Conservation (phyloP, 1,284 basidiomycete genomes). For the Papiliotrema flavescens region DNA sequence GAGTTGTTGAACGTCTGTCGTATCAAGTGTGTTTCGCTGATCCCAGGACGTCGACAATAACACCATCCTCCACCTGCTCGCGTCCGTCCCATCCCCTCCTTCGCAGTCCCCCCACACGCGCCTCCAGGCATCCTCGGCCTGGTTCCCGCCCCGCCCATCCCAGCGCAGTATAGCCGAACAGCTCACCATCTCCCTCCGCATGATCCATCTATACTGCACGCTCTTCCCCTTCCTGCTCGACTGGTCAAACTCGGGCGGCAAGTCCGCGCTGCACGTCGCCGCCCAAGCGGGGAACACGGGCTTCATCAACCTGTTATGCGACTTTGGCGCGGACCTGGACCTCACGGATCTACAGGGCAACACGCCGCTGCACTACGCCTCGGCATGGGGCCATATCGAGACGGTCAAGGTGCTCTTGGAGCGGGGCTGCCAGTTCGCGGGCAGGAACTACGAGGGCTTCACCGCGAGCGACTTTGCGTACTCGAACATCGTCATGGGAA, state of each 20-base stretch:
- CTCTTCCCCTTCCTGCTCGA: constrained; percentile 69
- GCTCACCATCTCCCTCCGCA: constrained; percentile 22
- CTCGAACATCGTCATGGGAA: constrained; percentile 51
- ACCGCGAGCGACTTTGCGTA: constrained; percentile 89
- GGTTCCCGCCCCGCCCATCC: constrained; percentile 22
- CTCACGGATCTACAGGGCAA: constrained; percentile 86
- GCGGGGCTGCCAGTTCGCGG: constrained; percentile 73
- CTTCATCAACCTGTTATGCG: constrained; percentile 68
- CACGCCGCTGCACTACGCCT: constrained; percentile 76
- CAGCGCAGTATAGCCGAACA: constrained; percentile 18
- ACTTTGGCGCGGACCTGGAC: constrained; percentile 81
- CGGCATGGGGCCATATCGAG: constrained; percentile 51
- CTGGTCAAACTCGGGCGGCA: constrained; percentile 83
- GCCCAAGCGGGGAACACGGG: constrained; percentile 84
- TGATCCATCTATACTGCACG: constrained; percentile 36
- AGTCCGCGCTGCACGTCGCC: constrained; percentile 83
- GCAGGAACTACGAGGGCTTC: constrained; percentile 84
- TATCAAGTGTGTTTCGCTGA: neutral
- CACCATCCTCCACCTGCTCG: constrained; percentile 81
- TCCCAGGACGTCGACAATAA: constrained; percentile 79
- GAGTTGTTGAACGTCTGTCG: constrained; percentile 41
- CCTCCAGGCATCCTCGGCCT: constrained; percentile 21
- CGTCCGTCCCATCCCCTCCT: constrained; percentile 60
- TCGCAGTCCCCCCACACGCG: constrained; percentile 23
- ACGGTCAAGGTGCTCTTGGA: constrained; percentile 83